Evolutionary conservation across 2,329 filamentous ascomycete genomes (phyloP), one percentile per base, ranked within the genome.

Genomic region (Corinectria fuckeliana): DNA sequence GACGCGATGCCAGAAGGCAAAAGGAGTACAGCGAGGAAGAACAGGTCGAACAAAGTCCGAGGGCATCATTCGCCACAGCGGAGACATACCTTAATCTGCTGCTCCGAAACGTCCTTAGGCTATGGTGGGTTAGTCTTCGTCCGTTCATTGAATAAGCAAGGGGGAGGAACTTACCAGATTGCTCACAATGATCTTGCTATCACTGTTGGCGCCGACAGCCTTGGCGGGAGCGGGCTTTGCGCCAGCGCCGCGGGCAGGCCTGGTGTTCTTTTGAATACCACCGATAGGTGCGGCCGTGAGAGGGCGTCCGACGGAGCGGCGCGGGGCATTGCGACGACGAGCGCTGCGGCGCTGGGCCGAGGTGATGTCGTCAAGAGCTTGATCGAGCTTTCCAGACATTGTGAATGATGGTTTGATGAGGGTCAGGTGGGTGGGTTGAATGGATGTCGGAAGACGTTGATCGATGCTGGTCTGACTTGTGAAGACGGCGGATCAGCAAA

Each of bases 1-100:
- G 62, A 70, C 60, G 63, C 52, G 61, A 63, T 63, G 71, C 71
- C 69, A 63, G 68, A 66, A 70, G 67, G 69, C 63, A 72, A 71
- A 74, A 72, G 69, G 69, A 74, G 69, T 68, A 71, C 70, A 71
- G 74, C 77, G 75, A 77, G 69, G 71, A 75, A 76, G 61, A 73
- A 75, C 70, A 78, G 82, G 86, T 85, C 88, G 87, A 90, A 85
- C 81, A 85, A 88, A 89, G 84, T 87, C 88, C 87, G 77, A 84
- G 82, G 87, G 83, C 80, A 75, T 79, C 76, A 81, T 78, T 75
- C 81, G 86, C 88, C 89, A 89, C 84, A 90, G 87, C 84, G 88
- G 93, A 91, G 93, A 99, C 95, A 96, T 99, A 99, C 95, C 95
- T 99, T 98, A 84, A 99, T 96, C 89, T 96, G 92, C 82, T 82